These are phyloP conservation scores for Hamamelis virginiana DNA, from an alignment of 164 flowering plant species.

Conservation along the genomic window DNA sequence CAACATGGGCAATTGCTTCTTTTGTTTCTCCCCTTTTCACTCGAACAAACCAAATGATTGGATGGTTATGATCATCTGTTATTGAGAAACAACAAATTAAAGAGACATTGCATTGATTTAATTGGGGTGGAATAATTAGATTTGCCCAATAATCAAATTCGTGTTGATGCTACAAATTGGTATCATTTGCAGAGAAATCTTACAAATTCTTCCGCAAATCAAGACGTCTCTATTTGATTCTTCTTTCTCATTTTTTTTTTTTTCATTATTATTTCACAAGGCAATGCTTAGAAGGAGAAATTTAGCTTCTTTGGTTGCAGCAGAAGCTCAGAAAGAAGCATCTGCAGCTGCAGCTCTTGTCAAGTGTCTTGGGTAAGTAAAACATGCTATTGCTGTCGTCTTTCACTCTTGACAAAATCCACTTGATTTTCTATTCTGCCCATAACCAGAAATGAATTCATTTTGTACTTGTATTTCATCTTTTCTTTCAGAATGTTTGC, in stretches of 20 bases:
- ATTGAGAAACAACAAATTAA: too few species aligned
- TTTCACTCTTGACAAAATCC: not conserved
- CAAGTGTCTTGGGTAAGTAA: constrained; percentile 61
- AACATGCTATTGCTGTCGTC: not conserved
- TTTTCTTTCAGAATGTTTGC: constrained; percentile 66
- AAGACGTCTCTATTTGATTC: not conserved
- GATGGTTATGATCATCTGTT: too few species aligned
- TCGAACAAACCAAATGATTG: too few species aligned
- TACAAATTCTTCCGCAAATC: not conserved
- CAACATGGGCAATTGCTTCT: too few species aligned
- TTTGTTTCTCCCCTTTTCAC: too few species aligned
- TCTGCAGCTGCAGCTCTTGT: constrained; percentile 58
- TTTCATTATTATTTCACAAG: constrained; percentile 31
- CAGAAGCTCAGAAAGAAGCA: constrained; percentile 90
- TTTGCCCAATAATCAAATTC: not conserved
- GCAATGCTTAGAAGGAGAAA: constrained; percentile 68
- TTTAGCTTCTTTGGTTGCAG: constrained; percentile 73
- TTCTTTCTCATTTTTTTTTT: not conserved
- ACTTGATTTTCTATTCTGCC: not conserved
- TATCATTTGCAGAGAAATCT: not conserved
- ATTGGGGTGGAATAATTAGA: not conserved
- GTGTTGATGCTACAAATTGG: not conserved
- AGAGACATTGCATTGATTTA: too few species aligned
- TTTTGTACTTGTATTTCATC: not conserved
- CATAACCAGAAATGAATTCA: not conserved